phyloP scores from a whole-genome alignment of 2,329 filamentous ascomycete genomes.

The Nectriaceae sp. region DNA sequence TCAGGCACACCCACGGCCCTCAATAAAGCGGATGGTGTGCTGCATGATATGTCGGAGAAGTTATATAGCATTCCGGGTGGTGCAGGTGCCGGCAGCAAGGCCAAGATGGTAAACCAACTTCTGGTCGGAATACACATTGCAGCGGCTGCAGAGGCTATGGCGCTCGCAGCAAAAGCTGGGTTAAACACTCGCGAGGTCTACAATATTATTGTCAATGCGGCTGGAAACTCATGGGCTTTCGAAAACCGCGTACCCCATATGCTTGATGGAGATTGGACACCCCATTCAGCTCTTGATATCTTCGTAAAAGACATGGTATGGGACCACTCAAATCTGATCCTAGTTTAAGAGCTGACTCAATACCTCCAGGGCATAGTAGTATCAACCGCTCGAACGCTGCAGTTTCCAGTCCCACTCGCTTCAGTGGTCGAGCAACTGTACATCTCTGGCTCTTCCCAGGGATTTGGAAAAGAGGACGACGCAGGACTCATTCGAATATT shows the following conservation, averaged over 20 bases:
- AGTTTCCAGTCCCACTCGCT: slow-evolving; percentile 38
- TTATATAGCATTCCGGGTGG: slow-evolving; percentile 53
- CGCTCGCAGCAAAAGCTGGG: slow-evolving; percentile 49
- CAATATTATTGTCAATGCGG: slow-evolving; percentile 30
- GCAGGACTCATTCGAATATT: slow-evolving; percentile 30
- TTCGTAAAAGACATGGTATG: slow-evolving; percentile 39
- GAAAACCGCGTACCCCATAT: slow-evolving; percentile 56
- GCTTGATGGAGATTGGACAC: slow-evolving; percentile 49
- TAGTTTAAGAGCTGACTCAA: no score
- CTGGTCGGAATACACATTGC: slow-evolving; percentile 54
- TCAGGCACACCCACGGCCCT: slow-evolving; percentile 53
- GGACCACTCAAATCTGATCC: no score
- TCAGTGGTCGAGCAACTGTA: slow-evolving; percentile 36
- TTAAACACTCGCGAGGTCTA: slow-evolving; percentile 41
- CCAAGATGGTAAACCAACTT: slow-evolving; percentile 57
- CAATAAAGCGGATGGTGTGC: slow-evolving; percentile 51
- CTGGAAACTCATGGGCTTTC: slow-evolving; percentile 54
- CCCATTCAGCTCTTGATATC: slow-evolving; percentile 37
- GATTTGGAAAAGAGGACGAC: slow-evolving; percentile 31
- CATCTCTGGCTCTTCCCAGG: slow-evolving; percentile 28
- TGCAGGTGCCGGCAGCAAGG: slow-evolving; percentile 52
- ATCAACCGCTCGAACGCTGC: slow-evolving; percentile 27
- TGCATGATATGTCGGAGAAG: slow-evolving; percentile 60
- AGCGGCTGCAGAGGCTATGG: slow-evolving; percentile 53
- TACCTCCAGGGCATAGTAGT: slow-evolving; percentile 27